Conservation (phyloP, 1,284 basidiomycete genomes). For the Bondarzewia mesenterica region DNA sequence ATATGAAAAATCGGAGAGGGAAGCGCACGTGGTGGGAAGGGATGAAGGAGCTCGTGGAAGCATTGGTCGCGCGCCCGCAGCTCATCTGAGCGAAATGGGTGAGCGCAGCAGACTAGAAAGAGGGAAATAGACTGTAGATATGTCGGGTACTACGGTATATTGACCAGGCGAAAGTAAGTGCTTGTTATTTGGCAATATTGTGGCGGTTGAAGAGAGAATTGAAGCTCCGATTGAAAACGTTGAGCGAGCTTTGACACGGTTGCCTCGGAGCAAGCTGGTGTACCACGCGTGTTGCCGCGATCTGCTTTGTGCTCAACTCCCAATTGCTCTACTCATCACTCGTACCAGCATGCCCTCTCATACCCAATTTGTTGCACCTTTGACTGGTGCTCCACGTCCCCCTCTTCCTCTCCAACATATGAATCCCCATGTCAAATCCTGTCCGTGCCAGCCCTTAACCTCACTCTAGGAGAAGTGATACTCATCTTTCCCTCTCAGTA, state of each 20-base stretch:
- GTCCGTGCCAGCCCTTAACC: conserved; percentile 25
- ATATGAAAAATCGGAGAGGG: conserved; percentile 86
- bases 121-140: neutral
- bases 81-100: conserved; percentile 20
- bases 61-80: conserved; percentile 56
- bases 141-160: neutral
- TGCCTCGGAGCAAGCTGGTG: too few relatives aligned
- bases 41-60: conserved; percentile 65
- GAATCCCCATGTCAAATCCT: conserved; percentile 31
- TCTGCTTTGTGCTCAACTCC: neutral
- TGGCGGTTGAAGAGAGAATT: neutral
- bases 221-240: conserved; percentile 2
- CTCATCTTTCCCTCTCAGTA: conserved; percentile 8
- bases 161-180: too few relatives aligned
- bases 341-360: conserved; percentile 11
- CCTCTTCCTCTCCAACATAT: conserved; percentile 28
- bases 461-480: conserved; percentile 9
- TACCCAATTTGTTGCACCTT: conserved; percentile 12
- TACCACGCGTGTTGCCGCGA: neutral
- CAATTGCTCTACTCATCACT: neutral
- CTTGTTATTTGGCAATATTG: neutral
- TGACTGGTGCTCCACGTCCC: conserved; percentile 23
- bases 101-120: neutral
- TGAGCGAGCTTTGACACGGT: too few relatives aligned
- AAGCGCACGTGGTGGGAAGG: conserved; percentile 78